phyloP scores from a whole-genome alignment of 1,139 yeast genomes.

The Saccharomycopsis crataegensis region DNA sequence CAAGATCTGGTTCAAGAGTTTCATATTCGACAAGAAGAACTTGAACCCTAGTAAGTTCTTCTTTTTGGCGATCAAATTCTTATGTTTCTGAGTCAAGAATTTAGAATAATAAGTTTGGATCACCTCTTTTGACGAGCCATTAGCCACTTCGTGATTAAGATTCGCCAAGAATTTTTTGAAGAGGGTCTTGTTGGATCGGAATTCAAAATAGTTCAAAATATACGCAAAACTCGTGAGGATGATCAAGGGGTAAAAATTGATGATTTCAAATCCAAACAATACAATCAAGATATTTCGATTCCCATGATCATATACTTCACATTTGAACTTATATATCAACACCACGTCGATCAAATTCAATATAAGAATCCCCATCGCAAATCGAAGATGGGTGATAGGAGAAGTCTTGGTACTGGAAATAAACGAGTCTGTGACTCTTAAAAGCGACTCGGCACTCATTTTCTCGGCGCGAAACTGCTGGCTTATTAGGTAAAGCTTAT shows the following conservation, averaged over 20 bases:
- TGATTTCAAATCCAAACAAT: conserved; percentile 18
- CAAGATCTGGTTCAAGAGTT: conserved; percentile 15
- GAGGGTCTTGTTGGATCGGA: conserved; percentile 5
- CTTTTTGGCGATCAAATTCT: conserved; percentile 8
- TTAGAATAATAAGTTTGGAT: not conserved
- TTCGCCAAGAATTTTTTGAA: conserved; percentile 7
- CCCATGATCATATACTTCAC: conserved; percentile 4
- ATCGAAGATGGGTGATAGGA: conserved; percentile 15
- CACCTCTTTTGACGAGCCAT: not conserved
- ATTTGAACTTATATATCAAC: conserved; percentile 12
- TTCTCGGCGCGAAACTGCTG: not conserved
- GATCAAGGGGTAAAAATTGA: conserved; percentile 18
- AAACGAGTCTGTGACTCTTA: not conserved
- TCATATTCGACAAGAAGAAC: conserved; percentile 13
- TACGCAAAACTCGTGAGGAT: conserved; percentile 18
- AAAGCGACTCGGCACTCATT: not conserved
- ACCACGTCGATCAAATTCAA: conserved; percentile 17
- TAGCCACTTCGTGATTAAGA: not conserved
- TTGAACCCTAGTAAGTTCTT: conserved; percentile 11
- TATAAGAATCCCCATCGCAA: conserved; percentile 17
- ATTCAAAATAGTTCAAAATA: conserved; percentile 17
- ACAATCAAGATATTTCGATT: conserved; percentile 8
- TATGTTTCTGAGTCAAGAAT: conserved; percentile 6
- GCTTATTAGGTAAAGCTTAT: not conserved
- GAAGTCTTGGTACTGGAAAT: conserved; percentile 1